Conservation (phyloP, 805 yeast species). For the Barnettozyma pratensis region DNA sequence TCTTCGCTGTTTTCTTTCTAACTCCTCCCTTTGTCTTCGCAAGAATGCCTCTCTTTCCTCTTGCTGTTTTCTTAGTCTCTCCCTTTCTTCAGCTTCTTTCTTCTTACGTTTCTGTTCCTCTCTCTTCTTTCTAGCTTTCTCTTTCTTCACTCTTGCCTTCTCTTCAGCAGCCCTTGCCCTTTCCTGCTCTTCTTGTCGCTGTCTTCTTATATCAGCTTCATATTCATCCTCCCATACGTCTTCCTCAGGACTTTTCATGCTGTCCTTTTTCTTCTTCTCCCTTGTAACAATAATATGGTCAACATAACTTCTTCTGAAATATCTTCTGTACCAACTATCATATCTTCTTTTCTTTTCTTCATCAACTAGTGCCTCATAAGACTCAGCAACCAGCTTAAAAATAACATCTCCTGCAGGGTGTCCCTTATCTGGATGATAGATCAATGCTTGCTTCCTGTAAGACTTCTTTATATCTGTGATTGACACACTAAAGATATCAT, state of each 20-base stretch:
- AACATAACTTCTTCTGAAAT: slow-evolving; percentile 10
- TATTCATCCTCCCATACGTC: neutral
- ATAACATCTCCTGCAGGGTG: slow-evolving; percentile 20
- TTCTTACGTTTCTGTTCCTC: neutral
- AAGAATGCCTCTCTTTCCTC: neutral
- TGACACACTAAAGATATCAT: neutral
- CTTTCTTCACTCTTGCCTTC: neutral
- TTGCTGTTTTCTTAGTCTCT: slow-evolving; percentile 1
- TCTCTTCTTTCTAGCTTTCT: slow-evolving; percentile 4
- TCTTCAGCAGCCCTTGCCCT: slow-evolving; percentile 1
- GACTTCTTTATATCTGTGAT: slow-evolving; percentile 57
- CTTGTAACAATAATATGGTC: neutral
- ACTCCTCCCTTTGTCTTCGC: neutral
- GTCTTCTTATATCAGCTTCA: neutral
- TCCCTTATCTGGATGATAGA: slow-evolving; percentile 77
- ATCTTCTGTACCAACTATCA: slow-evolving; percentile 14
- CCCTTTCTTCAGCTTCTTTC: neutral
- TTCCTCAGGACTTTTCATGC: neutral
- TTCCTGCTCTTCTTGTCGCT: slow-evolving; percentile 3
- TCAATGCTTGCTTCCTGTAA: slow-evolving; percentile 62
- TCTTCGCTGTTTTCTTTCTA: too few relatives aligned
- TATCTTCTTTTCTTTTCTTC: neutral
- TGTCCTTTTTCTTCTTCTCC: neutral
- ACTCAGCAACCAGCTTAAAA: slow-evolving; percentile 14
- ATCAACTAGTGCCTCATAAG: slow-evolving; percentile 15